A percentile compares a stretch with the other conserved stretches of the same genome.
phyloP scores from a whole-genome alignment of 371 early-diverging fungal species.

The Massospora cicadina region DNA sequence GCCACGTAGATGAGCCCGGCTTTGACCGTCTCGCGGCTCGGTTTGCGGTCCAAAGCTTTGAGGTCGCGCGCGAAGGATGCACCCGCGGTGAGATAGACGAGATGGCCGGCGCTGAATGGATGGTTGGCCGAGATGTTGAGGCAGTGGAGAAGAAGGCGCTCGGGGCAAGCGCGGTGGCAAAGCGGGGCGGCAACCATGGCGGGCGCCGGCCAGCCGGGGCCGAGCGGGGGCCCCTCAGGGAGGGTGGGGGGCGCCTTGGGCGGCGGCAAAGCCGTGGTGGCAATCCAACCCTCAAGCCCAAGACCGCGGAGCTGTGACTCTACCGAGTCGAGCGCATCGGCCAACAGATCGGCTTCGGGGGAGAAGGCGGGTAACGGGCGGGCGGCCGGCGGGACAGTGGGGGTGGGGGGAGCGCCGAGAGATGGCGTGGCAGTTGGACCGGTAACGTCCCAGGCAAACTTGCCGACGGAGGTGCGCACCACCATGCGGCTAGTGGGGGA shows the following conservation, averaged over 20 bases:
- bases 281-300: background rate
- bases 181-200: background rate
- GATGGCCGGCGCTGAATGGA: background rate
- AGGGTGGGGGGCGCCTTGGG: background rate
- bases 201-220: background rate
- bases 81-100: background rate
- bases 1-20: slow-evolving; percentile 83
- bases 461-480: background rate
- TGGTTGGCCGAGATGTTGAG: background rate
- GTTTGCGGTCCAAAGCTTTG: slow-evolving; percentile 12
- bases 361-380: background rate
- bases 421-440: background rate
- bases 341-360: background rate
- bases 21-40: slow-evolving; percentile 61
- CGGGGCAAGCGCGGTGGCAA: background rate
- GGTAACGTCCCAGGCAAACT: background rate
- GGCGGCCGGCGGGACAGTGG: background rate
- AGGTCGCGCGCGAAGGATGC: slow-evolving; percentile 9
- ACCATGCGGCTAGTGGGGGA: background rate
- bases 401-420: background rate
- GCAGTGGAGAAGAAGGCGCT: background rate
- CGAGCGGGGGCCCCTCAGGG: background rate
- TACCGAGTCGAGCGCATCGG: background rate
- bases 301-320: background rate
- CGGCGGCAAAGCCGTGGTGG: background rate